Evolutionary conservation across 371 early-diverging fungal genomes (phyloP).

Genomic region (Mucor ambiguus): DNA sequence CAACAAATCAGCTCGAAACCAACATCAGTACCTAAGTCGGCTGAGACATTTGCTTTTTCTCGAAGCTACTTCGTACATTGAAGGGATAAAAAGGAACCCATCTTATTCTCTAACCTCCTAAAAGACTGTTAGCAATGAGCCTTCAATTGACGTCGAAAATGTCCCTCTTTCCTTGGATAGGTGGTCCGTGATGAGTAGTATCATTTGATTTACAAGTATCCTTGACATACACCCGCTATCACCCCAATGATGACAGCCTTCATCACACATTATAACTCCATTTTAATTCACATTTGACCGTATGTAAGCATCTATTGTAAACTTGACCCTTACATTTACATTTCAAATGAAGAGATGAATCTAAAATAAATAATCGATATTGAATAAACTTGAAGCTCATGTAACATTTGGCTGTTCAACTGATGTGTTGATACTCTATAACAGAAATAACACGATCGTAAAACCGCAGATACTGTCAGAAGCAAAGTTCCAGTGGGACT

Average conservation of each 20-base stretch:
- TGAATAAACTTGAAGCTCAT: not conserved
- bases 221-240: not conserved
- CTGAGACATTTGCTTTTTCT: not conserved
- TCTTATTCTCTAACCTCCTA: not conserved
- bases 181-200: not conserved
- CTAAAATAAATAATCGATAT: not conserved
- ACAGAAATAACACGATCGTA: not conserved
- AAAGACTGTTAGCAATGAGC: not conserved
- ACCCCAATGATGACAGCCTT: not conserved
- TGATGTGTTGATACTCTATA: not conserved
- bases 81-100: not conserved
- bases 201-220: not conserved
- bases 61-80: not conserved
- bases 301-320: not conserved
- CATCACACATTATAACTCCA: not conserved
- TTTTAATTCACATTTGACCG: not conserved
- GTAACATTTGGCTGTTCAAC: not conserved
- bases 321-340: not conserved
- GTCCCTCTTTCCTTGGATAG: not conserved
- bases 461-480: not conserved
- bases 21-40: not conserved
- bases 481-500: not conserved
- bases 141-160: not conserved
- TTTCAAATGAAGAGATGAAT: not conserved
- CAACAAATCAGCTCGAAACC: not conserved